Base-by-base conservation (phyloP, 169 alveolate species). In the Plasmodium relictum region DNA sequence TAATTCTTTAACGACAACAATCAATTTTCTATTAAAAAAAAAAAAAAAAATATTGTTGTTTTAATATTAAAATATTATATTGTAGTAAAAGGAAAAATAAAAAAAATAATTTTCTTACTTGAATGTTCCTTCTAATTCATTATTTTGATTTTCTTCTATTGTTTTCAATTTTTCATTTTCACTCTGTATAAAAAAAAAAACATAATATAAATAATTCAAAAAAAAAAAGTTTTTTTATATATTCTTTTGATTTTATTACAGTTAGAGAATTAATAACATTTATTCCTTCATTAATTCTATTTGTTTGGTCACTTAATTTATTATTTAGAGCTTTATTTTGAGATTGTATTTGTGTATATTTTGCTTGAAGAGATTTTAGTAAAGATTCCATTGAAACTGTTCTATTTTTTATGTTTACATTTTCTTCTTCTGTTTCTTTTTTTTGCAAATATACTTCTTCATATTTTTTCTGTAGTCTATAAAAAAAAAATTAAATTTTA, bases 341-440 rank as follows among this genome's bases (percentile, higher is more conserved):
- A 18, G 74, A 52, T 45, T 86, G 92, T 61, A 86, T 86, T 44
- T 86, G 92, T 61, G 92, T 86, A 56, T 86, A 86, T 71, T 86
- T 86, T 58, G 86, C 59, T 63, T 86, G 92, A 69, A 86, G 87
- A 45, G 92, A 86, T 71, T 86, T 86, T 66, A 86, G 22, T 45
- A 86, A 52, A 16, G 92, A 86, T 86, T 86, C 92, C 88, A 86
- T 58, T 42, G 92, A 86, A 69, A 86, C 92, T 9, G 92, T 86
- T 45, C 87, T 86, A 66, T 86, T 86, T 86, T 86, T 86, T 86
- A 86, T 86, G 59, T 86, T 86, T 20, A 86, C 92, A 71, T 86
- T 86, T 86, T 86, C 92, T 71, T 86, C 92, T 65, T 86, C 92
- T 31, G 92, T 70, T 71, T 86, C 92, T 39, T 86, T 86, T 73